These are phyloP conservation scores for Acacia pycnantha DNA, from an alignment of 331 rosid genomes.

Conservation along the genomic window DNA sequence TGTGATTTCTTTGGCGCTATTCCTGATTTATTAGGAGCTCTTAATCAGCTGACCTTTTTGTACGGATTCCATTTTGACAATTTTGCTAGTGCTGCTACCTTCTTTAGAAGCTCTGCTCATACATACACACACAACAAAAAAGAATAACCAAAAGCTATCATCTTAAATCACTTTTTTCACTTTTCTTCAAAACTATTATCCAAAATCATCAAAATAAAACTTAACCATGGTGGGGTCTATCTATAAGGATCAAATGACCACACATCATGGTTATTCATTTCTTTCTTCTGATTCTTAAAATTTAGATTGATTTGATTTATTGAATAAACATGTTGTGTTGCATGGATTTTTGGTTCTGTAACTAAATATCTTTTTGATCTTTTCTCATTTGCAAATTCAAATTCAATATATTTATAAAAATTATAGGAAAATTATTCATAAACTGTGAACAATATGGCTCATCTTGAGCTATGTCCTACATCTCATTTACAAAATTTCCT, in stretches of 20 bases:
- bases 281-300: not conserved
- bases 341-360: not conserved
- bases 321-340: not conserved
- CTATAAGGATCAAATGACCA: not conserved
- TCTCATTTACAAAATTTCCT: not conserved
- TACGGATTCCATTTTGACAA: constrained; percentile 30
- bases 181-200: too few relatives aligned
- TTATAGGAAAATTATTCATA: not conserved
- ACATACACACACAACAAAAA: not conserved
- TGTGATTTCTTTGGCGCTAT: constrained; percentile 62
- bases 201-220: not conserved
- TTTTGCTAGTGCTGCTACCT: constrained; percentile 3
- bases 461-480: not conserved
- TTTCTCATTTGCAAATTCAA: not conserved
- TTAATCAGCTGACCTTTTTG: constrained; percentile 51
- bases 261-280: not conserved
- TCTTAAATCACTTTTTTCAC: too few relatives aligned
- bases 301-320: not conserved
- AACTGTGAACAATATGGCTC: not conserved
- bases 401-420: not conserved
- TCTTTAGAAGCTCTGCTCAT: not conserved
- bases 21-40: constrained; percentile 59
- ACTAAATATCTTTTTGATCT: not conserved
- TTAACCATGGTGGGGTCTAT: not conserved
- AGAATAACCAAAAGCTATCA: not conserved